Evolutionary conservation across 148 eudicot genomes (phyloP).

Genomic region (Dysphania ambrosioides): DNA sequence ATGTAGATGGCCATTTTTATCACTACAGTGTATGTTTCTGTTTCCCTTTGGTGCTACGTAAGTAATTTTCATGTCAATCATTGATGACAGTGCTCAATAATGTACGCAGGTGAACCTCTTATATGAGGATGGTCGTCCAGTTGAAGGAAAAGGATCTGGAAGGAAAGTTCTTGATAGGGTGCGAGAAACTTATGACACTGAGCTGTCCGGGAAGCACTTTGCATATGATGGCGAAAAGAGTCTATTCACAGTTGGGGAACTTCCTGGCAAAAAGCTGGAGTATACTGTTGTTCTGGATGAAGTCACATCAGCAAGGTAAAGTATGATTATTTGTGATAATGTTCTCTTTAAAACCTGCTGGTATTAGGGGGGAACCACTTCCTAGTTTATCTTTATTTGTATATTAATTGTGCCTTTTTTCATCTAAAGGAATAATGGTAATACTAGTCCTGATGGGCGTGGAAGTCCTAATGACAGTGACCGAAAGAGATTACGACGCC

Average conservation of each 20-base stretch:
- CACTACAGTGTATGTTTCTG: conserved; percentile 77
- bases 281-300: conserved; percentile 84
- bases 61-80: background rate
- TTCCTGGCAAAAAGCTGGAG: conserved; percentile 79
- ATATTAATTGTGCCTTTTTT: background rate
- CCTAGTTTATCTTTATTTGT: background rate
- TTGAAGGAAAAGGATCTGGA: conserved; percentile 81
- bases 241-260: conserved; percentile 85
- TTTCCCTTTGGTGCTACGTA: background rate
- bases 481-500: conserved; percentile 59
- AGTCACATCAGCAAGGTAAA: conserved; percentile 57
- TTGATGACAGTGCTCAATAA: background rate
- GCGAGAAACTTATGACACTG: conserved; percentile 70
- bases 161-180: conserved; percentile 73
- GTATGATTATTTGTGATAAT: background rate
- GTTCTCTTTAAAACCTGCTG: background rate
- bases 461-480: conserved; percentile 59
- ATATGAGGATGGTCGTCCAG: conserved; percentile 90
- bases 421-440: conserved; percentile 47
- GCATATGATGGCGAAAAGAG: conserved; percentile 98
- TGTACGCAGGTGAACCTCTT: conserved; percentile 62
- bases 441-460: conserved; percentile 55
- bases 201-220: conserved; percentile 73
- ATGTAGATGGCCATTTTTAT: conserved; percentile 66
- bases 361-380: background rate